A percentile compares a stretch with the other conserved stretches of the same genome.
These are phyloP conservation scores for Sporothrix phasma DNA, from an alignment of 2,329 filamentous ascomycete genomes.

Conservation along the genomic window DNA sequence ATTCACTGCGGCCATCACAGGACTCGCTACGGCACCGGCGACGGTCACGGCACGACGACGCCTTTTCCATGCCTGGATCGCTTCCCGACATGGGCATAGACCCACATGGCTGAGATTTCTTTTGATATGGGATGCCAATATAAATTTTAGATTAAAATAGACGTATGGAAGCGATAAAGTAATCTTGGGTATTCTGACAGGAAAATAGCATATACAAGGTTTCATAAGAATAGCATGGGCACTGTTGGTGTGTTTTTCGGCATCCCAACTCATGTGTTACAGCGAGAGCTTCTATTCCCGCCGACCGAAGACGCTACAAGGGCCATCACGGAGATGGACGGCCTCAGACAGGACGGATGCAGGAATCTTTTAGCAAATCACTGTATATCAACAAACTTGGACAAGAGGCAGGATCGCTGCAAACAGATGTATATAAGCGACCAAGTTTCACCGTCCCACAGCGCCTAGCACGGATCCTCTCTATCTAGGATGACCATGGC, in stretches of 20 bases:
- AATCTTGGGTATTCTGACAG: background rate
- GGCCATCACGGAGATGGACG: background rate
- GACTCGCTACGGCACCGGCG: conserved; percentile 31
- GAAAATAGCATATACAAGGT: background rate
- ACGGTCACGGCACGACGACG: conserved; percentile 27
- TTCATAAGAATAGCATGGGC: background rate
- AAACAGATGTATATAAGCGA: background rate
- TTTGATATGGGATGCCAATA: background rate
- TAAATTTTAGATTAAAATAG: background rate
- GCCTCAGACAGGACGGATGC: background rate
- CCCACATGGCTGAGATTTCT: background rate
- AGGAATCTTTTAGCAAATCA: background rate
- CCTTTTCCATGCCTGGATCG: conserved; percentile 39
- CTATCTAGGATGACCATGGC: background rate
- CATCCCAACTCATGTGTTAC: background rate
- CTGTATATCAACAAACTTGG: no score
- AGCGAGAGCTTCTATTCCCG: no score
- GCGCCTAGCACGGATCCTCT: background rate
- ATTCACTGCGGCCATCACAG: conserved; percentile 17
- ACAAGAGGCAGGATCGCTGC: background rate
- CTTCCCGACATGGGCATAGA: conserved; percentile 29
- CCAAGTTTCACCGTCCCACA: background rate
- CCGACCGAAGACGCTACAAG: background rate
- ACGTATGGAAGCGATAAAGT: background rate
- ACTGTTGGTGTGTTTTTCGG: background rate